Conservation (phyloP, 805 yeast species). For the Candida odintsovae region DNA sequence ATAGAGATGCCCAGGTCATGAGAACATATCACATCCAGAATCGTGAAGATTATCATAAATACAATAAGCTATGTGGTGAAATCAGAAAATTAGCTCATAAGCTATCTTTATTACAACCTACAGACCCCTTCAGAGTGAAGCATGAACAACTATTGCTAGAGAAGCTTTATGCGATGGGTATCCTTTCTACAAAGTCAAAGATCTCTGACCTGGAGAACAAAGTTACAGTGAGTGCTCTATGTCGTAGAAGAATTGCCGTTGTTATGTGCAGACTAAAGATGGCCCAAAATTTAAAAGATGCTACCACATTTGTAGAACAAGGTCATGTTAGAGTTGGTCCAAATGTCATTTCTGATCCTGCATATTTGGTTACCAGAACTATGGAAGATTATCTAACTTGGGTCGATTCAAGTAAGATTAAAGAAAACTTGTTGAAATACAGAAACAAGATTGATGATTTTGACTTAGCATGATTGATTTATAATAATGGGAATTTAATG, state of each 20-base stretch:
- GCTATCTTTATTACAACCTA: conserved; percentile 76
- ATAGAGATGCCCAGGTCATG: conserved; percentile 96
- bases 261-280: conserved; percentile 91
- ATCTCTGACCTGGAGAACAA: conserved; percentile 89
- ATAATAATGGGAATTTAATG: not conserved
- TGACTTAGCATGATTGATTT: conserved; percentile 35
- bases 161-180: conserved; percentile 84
- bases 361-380: conserved; percentile 85
- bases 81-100: conserved; percentile 83
- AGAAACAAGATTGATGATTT: conserved; percentile 67
- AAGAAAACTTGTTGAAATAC: conserved; percentile 80
- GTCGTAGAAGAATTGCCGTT: conserved; percentile 89
- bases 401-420: conserved; percentile 96
- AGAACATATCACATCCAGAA: conserved; percentile 88
- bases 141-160: conserved; percentile 87
- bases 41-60: conserved; percentile 92
- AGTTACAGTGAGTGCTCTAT: conserved; percentile 85
- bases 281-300: conserved; percentile 88
- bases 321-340: conserved; percentile 99
- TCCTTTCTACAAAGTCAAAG: conserved; percentile 81
- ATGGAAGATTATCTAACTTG: conserved; percentile 97
- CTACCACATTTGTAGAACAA: conserved; percentile 88
- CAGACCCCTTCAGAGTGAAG: conserved; percentile 79
- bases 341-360: conserved; percentile 91
- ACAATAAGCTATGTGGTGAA: conserved; percentile 89